Percentiles rank a stretch among this genome's conserved stretches.
Evolutionary conservation across 805 yeast species (phyloP).

Genomic region (Candida ascalaphidarum): DNA sequence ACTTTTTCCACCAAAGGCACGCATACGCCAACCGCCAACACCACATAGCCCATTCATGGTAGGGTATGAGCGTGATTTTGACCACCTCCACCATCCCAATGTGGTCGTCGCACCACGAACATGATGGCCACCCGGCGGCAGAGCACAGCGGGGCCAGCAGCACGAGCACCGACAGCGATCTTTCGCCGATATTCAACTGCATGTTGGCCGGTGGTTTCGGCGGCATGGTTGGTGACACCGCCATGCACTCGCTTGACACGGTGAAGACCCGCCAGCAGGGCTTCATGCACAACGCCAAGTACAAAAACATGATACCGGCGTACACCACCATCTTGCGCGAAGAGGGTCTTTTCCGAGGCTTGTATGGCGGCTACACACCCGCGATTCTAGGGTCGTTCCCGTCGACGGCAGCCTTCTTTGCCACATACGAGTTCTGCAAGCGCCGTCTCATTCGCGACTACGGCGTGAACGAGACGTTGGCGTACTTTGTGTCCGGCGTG

Average conservation of each 20-base stretch:
- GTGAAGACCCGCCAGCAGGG: slow-evolving; percentile 98
- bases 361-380: slow-evolving; percentile 89
- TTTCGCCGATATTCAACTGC: slow-evolving; percentile 49
- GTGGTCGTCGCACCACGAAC: slow-evolving; percentile 9
- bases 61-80: too few relatives aligned
- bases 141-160: slow-evolving; percentile 1
- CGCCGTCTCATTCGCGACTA: slow-evolving; percentile 56
- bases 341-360: slow-evolving; percentile 79
- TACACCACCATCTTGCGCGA: slow-evolving; percentile 66
- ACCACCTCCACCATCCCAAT: slow-evolving; percentile 12
- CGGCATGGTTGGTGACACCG: slow-evolving; percentile 84
- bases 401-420: slow-evolving; percentile 88
- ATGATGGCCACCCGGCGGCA: slow-evolving; percentile 2
- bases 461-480: slow-evolving; percentile 64
- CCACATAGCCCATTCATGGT: too few relatives aligned
- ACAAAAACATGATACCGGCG: slow-evolving; percentile 68
- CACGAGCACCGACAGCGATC: slow-evolving; percentile 1
- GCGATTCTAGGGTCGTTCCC: slow-evolving; percentile 92
- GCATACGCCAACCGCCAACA: too few relatives aligned
- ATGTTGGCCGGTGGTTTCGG: slow-evolving; percentile 92
- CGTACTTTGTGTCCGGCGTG: slow-evolving; percentile 81
- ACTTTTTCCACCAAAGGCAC: too few relatives aligned
- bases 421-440: slow-evolving; percentile 80
- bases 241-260: slow-evolving; percentile 94
- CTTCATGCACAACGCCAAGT: slow-evolving; percentile 60